Base-by-base conservation (phyloP, 78 protist species). In the Thecamonas trahens region DNA sequence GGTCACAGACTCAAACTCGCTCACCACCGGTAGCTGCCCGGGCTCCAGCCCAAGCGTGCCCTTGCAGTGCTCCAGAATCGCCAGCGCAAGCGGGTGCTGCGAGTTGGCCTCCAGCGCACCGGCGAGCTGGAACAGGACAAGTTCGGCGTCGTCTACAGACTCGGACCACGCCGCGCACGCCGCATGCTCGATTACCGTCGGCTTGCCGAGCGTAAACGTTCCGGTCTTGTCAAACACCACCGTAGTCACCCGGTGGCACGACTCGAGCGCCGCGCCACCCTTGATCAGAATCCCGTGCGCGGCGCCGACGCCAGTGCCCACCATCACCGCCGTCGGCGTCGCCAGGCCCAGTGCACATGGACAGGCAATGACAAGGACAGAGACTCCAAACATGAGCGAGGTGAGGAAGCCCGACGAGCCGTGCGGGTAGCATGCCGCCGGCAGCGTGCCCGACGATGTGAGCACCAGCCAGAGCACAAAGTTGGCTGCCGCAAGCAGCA, bases 291-390 rank as follows among this genome's bases (percentile, higher is more conserved):
- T 61, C 28, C 95, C 95, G 29, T 6, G n/a, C 24, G 4, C 4
- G 9, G 88, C 87, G 13, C 85, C 87, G 28, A 85, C 91, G 40
- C 92, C 96, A 2, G 85, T 67, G 52, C 88, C 91, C 11, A 89
- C 93, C 88, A 89, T 85, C 17, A 77, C 76, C n/a, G 76, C 83
- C 11, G 93, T 91, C 4, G 96, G 96, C 13, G 93, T 86, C 26
- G 96, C 96, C 29, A 76, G 77, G 18, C 91, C 90, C 11, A 87
- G 81, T 3, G 91, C 83, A 57, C 94, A 91, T 5, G 96, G 96
- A 70, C 96, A 91, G 24, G 90, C 84, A 28, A 91, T 57, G 4
- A 87, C 92, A 34, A 82, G 37, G 8, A 79, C 85, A 7, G 84
- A 20, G 52, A 78, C 61, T 55, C 50, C 59, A 39, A 82, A 84